A percentile compares a stretch with the other conserved stretches of the same genome.
Conservation (phyloP, 2,329 filamentous ascomycete genomes). For the Botrytis pseudocinerea region DNA sequence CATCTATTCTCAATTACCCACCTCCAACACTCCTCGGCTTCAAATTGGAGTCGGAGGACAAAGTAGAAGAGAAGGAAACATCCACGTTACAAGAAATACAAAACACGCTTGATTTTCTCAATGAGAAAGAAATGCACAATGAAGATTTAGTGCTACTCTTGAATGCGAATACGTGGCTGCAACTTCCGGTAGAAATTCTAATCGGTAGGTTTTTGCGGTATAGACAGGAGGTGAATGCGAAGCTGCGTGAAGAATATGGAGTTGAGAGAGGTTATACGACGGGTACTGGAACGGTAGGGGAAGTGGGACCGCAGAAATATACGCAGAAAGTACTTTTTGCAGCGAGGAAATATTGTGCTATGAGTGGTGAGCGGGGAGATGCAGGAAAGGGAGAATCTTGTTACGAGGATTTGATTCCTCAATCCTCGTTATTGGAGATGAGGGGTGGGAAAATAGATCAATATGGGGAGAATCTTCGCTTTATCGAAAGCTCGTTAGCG, state of each 20-base stretch:
- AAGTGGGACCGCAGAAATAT: constrained; percentile 43
- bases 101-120: constrained; percentile 46
- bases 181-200: constrained; percentile 56
- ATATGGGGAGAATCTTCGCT: constrained; percentile 46
- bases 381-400: constrained; percentile 50
- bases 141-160: constrained; percentile 57
- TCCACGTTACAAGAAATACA: constrained; percentile 25
- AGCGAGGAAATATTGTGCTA: constrained; percentile 52
- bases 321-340: constrained; percentile 57
- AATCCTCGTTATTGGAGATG: constrained; percentile 51
- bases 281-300: neutral
- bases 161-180: constrained; percentile 56
- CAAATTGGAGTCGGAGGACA: constrained; percentile 27
- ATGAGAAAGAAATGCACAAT: constrained; percentile 49
- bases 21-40: constrained; percentile 55
- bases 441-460: constrained; percentile 48
- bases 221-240: constrained; percentile 49
- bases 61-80: neutral
- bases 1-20: constrained; percentile 60
- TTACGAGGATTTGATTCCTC: constrained; percentile 47
- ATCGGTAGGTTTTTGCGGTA: constrained; percentile 55
- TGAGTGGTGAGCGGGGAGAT: constrained; percentile 21
- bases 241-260: constrained; percentile 41
- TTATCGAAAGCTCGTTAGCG: constrained; percentile 49
- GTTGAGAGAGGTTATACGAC: neutral